These are phyloP conservation scores for Plasmodium billcollinsi DNA, from an alignment of 169 alveolate species.

Conservation along the genomic window DNA sequence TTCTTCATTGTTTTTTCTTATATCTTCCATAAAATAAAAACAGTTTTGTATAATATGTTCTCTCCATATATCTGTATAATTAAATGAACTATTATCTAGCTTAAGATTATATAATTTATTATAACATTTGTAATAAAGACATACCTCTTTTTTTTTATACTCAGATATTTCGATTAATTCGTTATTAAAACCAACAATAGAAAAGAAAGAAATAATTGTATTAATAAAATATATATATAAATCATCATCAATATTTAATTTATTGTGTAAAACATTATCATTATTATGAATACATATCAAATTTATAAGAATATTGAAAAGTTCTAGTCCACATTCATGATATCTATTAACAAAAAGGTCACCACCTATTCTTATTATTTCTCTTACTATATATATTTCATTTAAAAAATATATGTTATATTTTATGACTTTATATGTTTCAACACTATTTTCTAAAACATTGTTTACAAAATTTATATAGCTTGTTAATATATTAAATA, in stretches of 20 bases:
- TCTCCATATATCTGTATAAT: conserved; percentile 32
- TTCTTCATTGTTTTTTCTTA: conserved; percentile 28
- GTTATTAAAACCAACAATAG: not conserved
- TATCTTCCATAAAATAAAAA: not conserved
- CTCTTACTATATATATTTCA: conserved; percentile 24
- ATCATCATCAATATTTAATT: not conserved
- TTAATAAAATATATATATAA: not conserved
- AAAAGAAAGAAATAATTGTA: conserved; percentile 10
- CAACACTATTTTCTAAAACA: conserved; percentile 16
- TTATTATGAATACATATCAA: conserved; percentile 44
- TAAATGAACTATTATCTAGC: not conserved
- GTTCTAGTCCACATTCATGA: conserved; percentile 36
- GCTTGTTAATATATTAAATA: conserved; percentile 13
- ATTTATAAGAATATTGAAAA: conserved; percentile 20
- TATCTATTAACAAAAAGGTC: conserved; percentile 8
- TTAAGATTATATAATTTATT: not conserved
- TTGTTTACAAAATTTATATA: conserved; percentile 28
- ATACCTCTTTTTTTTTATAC: not conserved
- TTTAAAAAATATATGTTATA: conserved; percentile 9
- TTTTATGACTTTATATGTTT: conserved; percentile 2
- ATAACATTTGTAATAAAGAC: not conserved
- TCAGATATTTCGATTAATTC: not conserved
- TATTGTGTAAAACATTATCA: not conserved
- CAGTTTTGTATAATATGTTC: conserved; percentile 9
- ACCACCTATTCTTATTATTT: conserved; percentile 11